A percentile compares a stretch with the other conserved stretches of the same genome.
Evolutionary conservation across 2,329 filamentous ascomycete species (phyloP).

Genomic region (Xylaria hypoxylon): DNA sequence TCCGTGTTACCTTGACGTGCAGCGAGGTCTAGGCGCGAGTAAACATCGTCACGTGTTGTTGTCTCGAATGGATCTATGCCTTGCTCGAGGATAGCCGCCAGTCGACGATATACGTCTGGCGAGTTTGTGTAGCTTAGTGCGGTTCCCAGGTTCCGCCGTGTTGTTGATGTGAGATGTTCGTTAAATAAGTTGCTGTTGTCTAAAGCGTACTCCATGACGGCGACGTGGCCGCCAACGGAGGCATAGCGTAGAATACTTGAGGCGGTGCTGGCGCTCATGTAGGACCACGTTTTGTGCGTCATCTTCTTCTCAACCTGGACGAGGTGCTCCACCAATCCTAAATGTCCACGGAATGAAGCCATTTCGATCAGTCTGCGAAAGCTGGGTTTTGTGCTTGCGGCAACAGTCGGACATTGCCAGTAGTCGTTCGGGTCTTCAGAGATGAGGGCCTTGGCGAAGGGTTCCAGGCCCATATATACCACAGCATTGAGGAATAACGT

Average conservation of each 20-base stretch:
- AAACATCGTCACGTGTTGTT: slow-evolving; percentile 31
- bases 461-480: slow-evolving; percentile 40
- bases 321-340: slow-evolving; percentile 37
- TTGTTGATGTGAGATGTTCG: slow-evolving; percentile 31
- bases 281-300: slow-evolving; percentile 29
- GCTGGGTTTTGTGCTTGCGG: slow-evolving; percentile 38
- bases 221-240: slow-evolving; percentile 27
- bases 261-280: slow-evolving; percentile 36
- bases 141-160: slow-evolving; percentile 33
- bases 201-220: slow-evolving; percentile 37
- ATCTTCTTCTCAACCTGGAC: slow-evolving; percentile 36
- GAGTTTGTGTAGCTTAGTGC: slow-evolving; percentile 34
- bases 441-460: slow-evolving; percentile 39
- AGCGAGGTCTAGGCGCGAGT: slow-evolving; percentile 34
- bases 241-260: slow-evolving; percentile 38
- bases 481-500: slow-evolving; percentile 40
- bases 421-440: slow-evolving; percentile 40
- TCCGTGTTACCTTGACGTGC: slow-evolving; percentile 38
- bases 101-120: slow-evolving; percentile 18
- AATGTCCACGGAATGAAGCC: slow-evolving; percentile 37
- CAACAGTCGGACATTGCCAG: slow-evolving; percentile 40
- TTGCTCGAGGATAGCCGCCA: slow-evolving; percentile 24
- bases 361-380: slow-evolving; percentile 40
- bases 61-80: slow-evolving; percentile 33
- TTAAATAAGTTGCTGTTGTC: slow-evolving; percentile 35